phyloP scores from a whole-genome alignment of 2,329 filamentous ascomycete genomes.

The Diaporthe sp. region DNA sequence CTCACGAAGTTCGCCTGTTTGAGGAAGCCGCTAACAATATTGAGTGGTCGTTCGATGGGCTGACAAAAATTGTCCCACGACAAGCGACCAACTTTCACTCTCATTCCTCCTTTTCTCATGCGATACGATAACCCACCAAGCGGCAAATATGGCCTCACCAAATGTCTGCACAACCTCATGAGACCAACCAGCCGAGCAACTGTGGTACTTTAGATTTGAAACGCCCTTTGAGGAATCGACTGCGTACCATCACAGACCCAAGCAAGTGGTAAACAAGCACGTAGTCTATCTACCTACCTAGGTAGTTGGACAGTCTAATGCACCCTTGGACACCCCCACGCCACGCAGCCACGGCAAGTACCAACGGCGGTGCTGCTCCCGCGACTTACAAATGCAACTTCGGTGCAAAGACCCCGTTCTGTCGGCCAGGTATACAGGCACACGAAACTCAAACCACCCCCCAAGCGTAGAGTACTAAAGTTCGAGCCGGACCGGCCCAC shows the following conservation, averaged over 20 bases:
- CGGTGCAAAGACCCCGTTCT: not conserved
- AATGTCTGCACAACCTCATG: not conserved
- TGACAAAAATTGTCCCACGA: not conserved
- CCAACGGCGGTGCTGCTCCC: slow-evolving; percentile 8
- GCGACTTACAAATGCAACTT: slow-evolving; percentile 13
- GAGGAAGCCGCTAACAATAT: slow-evolving; percentile 23
- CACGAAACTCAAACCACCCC: not conserved
- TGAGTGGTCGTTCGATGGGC: slow-evolving; percentile 14
- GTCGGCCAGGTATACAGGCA: not conserved
- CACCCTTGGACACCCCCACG: slow-evolving; percentile 21
- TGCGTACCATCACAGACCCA: not conserved
- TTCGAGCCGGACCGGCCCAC: slow-evolving; percentile 28
- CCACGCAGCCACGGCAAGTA: not conserved
- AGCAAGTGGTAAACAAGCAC: not conserved
- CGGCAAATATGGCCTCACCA: not conserved
- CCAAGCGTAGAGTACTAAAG: not conserved
- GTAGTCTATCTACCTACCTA: not conserved
- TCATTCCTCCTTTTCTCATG: not conserved
- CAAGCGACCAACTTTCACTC: not conserved
- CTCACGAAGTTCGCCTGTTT: not conserved
- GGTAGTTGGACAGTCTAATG: not conserved
- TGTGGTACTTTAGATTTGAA: not conserved
- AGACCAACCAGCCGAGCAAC: not conserved
- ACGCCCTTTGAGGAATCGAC: not conserved
- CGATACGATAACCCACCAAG: not conserved